Conservation (phyloP, 2,329 filamentous ascomycete genomes). For the Pseudogymnoascus sp. region DNA sequence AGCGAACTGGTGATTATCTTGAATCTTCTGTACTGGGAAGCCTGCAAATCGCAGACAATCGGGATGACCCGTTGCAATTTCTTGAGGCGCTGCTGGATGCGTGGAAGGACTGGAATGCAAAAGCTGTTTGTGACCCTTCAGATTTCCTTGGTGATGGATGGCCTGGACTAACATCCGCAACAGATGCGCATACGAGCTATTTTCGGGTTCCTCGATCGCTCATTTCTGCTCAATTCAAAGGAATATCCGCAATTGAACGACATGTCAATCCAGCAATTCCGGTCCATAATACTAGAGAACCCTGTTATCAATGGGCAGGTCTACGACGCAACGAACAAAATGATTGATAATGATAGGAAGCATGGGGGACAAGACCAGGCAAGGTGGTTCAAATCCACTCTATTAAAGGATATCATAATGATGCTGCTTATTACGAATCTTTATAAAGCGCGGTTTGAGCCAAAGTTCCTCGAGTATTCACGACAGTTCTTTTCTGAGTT, state of each 20-base stretch:
- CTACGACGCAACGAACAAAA: conserved; percentile 32
- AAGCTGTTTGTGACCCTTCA: background rate
- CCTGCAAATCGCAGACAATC: background rate
- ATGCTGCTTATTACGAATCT: conserved; percentile 81
- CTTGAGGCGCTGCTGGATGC: background rate
- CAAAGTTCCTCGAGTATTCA: conserved; percentile 60
- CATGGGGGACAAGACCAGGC: conserved; percentile 30
- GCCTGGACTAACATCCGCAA: conserved; percentile 13
- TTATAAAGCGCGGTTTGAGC: conserved; percentile 75
- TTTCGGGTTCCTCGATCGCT: conserved; percentile 90
- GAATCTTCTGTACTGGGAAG: background rate
- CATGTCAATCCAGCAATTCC: conserved; percentile 69
- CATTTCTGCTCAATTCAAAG: conserved; percentile 70
- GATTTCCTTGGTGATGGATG: background rate
- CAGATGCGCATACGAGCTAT: conserved; percentile 74
- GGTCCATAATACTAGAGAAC: conserved; percentile 41
- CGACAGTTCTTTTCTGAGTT: conserved; percentile 61
- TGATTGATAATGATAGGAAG: conserved; percentile 65
- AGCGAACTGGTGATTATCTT: conserved; percentile 10
- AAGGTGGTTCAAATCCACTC: conserved; percentile 47
- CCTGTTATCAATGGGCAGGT: conserved; percentile 26
- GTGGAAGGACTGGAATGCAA: conserved; percentile 8
- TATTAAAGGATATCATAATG: conserved; percentile 68
- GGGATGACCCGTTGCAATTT: background rate
- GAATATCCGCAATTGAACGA: conserved; percentile 68